Evolutionary conservation across 768 basidiomycete species (phyloP), one percentile per base, ranked within the genome.

Genomic region (Mycena kentingensis): DNA sequence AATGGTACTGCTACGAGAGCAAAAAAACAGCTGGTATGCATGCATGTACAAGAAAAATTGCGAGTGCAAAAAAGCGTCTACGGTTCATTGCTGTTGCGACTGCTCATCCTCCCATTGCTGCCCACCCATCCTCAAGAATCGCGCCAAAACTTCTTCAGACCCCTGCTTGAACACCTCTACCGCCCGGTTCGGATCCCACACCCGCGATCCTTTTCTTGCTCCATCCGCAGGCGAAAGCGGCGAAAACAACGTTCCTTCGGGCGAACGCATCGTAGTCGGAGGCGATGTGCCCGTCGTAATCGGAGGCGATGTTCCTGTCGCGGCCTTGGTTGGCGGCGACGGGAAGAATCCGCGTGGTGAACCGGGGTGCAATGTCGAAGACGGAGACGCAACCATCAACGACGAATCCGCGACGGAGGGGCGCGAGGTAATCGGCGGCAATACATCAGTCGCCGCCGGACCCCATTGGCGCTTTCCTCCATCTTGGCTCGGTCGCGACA

Each of bases 91-190:
- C 47, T 36, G 42, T 49, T 45, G 58, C 35, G 38, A 57, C 29
- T 54, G 65, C 42, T 83, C 82, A 24, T 83, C 79, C 52, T 86
- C 86, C 78, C 81, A 86, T 42, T 85, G 81, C 19, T n/a, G n/a
- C n/a, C n/a, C n/a, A n/a, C 86, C 83, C 80, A 87, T 85, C 63
- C 82, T 87, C 73, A 93, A 72, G 69, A 95, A 93, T 42, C 88
- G 77, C 10, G 88, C 82, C 25, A 95, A 75, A 22, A 93, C 90
- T 61, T 94, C 88, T 67, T 95, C 92, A 2, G 91, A 93, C 13
- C 87, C 87, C 46, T 82, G 82, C 68, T 93, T 94, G 72, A 94
- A 93, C 34, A 88, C 62, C 53, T 95, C 93, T 3, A 94, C 84
- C 37, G 86, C 87, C 19, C 92, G 84, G 10, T 85, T 84, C 16